Base-by-base conservation (phyloP, 306 rosid genomes). In the Corylus avellana region DNA sequence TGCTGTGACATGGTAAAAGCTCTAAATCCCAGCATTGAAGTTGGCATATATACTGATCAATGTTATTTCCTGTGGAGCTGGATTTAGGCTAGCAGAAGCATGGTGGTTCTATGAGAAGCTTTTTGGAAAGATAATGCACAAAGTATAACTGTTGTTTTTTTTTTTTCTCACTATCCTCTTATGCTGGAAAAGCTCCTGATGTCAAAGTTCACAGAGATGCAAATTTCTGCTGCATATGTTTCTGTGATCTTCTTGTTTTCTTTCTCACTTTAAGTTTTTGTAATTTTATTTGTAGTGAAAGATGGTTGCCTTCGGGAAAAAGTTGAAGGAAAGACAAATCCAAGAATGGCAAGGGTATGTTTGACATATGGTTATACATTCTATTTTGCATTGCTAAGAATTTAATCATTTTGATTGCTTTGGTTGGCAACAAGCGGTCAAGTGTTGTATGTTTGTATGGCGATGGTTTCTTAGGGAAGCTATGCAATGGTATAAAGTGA, bases 231-330 rank as follows among this genome's bases (percentile, higher is more conserved):
- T 68, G 69, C 62, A 12, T 51, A 46, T 57, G 39, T 70, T 77
- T 70, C 46, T 46, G 48, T 70, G 48, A 66, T 18, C 62, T 77
- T 27, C 73, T 62, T 64, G 71, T 39, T 67, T 27, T 75, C 46
- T 25, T 67, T 82, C 75, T 63, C 71, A 76, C 46, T 58, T 46
- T 22, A 61, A 81, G 74, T 42, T 9, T 47, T 12, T 48, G 10
- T 7, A 12, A 81, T 70, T 82, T 77, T 20, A 18, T 48, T 82
- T 86, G 79, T 79, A 91, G 90, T 73, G 74, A 85, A 71, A 90
- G 81, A 96, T 96, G 99, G 99, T 96, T 87, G 93, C 93, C 80
- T 96, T 96, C 53, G 99, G 99, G 88, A 96, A 96, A 79, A 93
- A 91, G 94, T 87, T 96, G 79, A 96, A 96, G 91, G 94, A 90